Conservation (phyloP, 2,329 filamentous ascomycete genomes). For the Colletotrichum lentis region DNA sequence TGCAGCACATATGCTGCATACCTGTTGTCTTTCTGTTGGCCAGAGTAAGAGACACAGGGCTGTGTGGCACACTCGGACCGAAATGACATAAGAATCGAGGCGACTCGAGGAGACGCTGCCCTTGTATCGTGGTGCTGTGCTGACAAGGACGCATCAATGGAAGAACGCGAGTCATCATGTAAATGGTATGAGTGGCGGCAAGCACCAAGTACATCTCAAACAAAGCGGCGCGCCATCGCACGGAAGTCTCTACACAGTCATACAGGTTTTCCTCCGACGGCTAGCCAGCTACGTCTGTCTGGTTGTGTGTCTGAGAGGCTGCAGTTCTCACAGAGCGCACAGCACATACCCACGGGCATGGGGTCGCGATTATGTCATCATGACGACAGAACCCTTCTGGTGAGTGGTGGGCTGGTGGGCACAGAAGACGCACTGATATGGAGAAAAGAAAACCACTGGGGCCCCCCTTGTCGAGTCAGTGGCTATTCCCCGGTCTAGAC, state of each 20-base stretch:
- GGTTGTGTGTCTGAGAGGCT: neutral
- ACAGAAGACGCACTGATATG: constrained; percentile 30
- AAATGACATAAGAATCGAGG: constrained; percentile 27
- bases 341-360: neutral
- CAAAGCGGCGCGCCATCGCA: constrained; percentile 14
- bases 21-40: neutral
- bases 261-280: neutral
- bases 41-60: neutral
- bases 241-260: constrained; percentile 1
- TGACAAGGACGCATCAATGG: constrained; percentile 4
- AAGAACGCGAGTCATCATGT: constrained; percentile 24
- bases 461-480: constrained; percentile 26
- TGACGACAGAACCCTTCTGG: constrained; percentile 16
- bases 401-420: constrained; percentile 24
- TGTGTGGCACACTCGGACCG: constrained; percentile 11
- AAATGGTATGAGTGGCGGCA: constrained; percentile 5
- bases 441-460: constrained; percentile 25
- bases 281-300: too few species aligned
- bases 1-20: constrained; percentile 1
- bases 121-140: neutral
- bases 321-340: constrained; percentile 10
- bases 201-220: constrained; percentile 24
- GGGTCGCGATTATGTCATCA: constrained; percentile 24
- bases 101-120: neutral
- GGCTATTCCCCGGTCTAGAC: constrained; percentile 42